Evolutionary conservation across 2,329 filamentous ascomycete species (phyloP).

Genomic region (Fragosphaeria purpurea): DNA sequence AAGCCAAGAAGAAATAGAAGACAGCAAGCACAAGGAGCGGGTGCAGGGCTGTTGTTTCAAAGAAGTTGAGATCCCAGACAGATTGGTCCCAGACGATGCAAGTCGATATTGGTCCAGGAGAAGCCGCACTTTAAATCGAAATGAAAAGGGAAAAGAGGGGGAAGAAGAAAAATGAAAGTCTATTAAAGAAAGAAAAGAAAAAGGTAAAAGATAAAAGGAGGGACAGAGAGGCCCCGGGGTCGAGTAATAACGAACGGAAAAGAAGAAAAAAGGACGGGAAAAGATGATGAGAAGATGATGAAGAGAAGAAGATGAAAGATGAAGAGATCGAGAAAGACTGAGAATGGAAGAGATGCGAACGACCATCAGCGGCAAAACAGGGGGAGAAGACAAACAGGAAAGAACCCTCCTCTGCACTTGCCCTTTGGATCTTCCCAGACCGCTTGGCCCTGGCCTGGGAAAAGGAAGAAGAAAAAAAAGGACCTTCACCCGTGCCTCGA

Average conservation of each 20-base stretch:
- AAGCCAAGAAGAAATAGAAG: too few species aligned
- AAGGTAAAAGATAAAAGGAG: too few species aligned
- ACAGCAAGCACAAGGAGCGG: neutral
- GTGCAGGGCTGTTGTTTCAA: too few species aligned
- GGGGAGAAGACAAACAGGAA: slow-evolving; percentile 1
- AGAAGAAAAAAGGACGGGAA: neutral
- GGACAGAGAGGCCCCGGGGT: too few species aligned
- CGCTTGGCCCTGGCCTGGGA: too few species aligned
- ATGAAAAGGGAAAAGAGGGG: too few species aligned
- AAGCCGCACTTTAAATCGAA: too few species aligned
- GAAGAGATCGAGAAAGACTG: neutral
- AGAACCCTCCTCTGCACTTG: neutral
- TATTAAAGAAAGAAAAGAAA: too few species aligned
- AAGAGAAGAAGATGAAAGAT: neutral
- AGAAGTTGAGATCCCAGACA: neutral
- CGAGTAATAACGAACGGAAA: too few species aligned
- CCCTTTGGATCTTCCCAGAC: neutral
- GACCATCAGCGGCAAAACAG: neutral
- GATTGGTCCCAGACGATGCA: slow-evolving; percentile 1
- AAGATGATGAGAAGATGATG: neutral
- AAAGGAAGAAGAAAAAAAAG: neutral
- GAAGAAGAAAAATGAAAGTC: too few species aligned
- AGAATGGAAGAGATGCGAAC: neutral
- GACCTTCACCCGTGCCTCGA: neutral
- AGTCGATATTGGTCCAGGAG: slow-evolving; percentile 1